Evolutionary conservation across 2,329 filamentous ascomycete species (phyloP), one percentile per base, ranked within the genome.

Genomic region (Cladobotryum mycophilum): DNA sequence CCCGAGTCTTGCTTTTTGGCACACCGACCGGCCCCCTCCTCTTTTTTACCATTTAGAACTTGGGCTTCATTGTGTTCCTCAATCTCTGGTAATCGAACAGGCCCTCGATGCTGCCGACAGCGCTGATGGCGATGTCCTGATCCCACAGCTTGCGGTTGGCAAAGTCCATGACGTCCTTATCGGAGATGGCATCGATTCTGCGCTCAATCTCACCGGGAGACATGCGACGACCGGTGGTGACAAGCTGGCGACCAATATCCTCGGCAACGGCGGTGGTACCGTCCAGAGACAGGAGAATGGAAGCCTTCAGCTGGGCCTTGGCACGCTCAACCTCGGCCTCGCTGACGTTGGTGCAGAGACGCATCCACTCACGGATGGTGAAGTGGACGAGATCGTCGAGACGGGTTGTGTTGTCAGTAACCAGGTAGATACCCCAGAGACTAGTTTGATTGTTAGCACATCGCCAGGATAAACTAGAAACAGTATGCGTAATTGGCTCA

Each of bases 361-460:
- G 89, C 64, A 92, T 89, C 93, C 93, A 99, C 80, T 99, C 93
- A 62, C 92, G 89, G 70, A 97, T 89, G 56, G 93, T 85, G 76
- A 99, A 99, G 83, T 99, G 93, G 63, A 96, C 87, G 48, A 99
- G 86, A 71, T 99, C 93, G 67, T 99, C 93, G 63, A 99, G 79
- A 61, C 81, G 81, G 64, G 86, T 90, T 63, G 88, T 75, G 75
- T 93, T 87, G 75, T 96, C 91, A 65, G 88, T 89, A 64, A 95
- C 89, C 56, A 99, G 82, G 81, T 99, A 99, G 79, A 97, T 97
- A 76, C 93, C 93, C 93, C 93, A 99, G 62, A 99, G 89, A 81
- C 93, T 96, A 64, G 5, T 37, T 2, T 4, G 2, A 20, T 4
- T 47, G 52, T 70, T 59, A 66, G 63, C 47, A 52, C 56, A 37